These are phyloP conservation scores for Phytophthora citrophthora DNA, from an alignment of 352 stramenopile species.

Conservation along the genomic window DNA sequence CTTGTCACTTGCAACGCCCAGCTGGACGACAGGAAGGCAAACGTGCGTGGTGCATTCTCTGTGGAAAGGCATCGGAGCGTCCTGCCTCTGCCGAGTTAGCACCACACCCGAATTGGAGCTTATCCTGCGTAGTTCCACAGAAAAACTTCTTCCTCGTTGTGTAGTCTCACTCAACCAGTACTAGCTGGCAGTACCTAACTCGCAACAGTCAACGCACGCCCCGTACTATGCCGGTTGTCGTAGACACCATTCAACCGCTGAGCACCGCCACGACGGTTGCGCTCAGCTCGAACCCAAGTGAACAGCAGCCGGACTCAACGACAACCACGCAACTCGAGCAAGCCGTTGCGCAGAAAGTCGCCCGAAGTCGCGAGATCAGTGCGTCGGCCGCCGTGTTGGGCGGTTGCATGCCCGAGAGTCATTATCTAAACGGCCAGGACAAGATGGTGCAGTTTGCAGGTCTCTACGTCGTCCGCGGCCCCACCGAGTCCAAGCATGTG, in stretches of 20 bases:
- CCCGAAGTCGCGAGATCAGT: slow-evolving; percentile 22
- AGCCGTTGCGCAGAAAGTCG: slow-evolving; percentile 34
- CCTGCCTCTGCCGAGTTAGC: slow-evolving; percentile 22
- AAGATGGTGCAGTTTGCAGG: slow-evolving; percentile 58
- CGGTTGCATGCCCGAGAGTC: slow-evolving; percentile 30
- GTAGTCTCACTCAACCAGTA: slow-evolving; percentile 4
- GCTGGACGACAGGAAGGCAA: slow-evolving; percentile 27
- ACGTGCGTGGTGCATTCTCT: not conserved
- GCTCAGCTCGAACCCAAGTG: slow-evolving; percentile 28
- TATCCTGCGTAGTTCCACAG: not conserved
- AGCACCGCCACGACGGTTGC: slow-evolving; percentile 30
- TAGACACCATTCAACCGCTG: slow-evolving; percentile 37
- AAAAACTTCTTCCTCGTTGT: slow-evolving; percentile 8
- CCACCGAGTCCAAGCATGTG: slow-evolving; percentile 55
- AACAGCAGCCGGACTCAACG: slow-evolving; percentile 26
- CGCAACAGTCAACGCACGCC: not conserved
- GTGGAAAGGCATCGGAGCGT: slow-evolving; percentile 23
- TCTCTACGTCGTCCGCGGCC: slow-evolving; percentile 62
- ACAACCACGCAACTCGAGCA: slow-evolving; percentile 33
- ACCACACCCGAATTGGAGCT: slow-evolving; percentile 24
- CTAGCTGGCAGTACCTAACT: slow-evolving; percentile 14
- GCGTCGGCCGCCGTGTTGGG: slow-evolving; percentile 36
- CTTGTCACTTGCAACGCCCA: slow-evolving; percentile 34
- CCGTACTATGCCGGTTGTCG: slow-evolving; percentile 31
- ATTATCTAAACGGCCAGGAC: slow-evolving; percentile 40